Conservation (phyloP, 192 early-diverging fungal species). For the Gryganskiella cystojenkinii region DNA sequence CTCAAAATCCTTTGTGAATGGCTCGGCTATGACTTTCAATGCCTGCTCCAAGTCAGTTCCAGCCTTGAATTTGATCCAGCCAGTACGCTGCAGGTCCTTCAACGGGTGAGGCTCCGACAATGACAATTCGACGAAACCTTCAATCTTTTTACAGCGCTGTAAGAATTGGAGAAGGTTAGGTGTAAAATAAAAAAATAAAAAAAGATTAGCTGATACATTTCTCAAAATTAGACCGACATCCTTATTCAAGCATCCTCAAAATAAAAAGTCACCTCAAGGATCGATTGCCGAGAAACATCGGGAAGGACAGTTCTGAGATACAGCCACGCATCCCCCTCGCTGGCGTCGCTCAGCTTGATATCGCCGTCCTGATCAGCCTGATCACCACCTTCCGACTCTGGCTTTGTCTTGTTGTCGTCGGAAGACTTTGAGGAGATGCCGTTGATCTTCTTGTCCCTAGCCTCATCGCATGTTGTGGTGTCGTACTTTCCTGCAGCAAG, state of each 20-base stretch:
- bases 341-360: slow-evolving; percentile 2
- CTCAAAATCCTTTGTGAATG: slow-evolving; percentile 42
- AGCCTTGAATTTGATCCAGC: slow-evolving; percentile 91
- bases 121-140: slow-evolving; percentile 86
- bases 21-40: slow-evolving; percentile 54
- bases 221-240: neutral
- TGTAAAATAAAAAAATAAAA: neutral
- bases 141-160: slow-evolving; percentile 72
- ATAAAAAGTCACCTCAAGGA: slow-evolving; percentile 34
- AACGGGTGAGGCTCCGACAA: slow-evolving; percentile 87
- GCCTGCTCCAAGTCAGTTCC: slow-evolving; percentile 86
- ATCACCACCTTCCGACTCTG: slow-evolving; percentile 19
- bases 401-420: slow-evolving; percentile 13
- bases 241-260: too few species aligned
- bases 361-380: slow-evolving; percentile 29
- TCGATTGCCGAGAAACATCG: slow-evolving; percentile 27
- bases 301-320: slow-evolving; percentile 40
- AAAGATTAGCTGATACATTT: neutral
- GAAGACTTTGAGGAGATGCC: too few species aligned
- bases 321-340: slow-evolving; percentile 14
- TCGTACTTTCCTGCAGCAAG: slow-evolving; percentile 81
- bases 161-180: too few species aligned
- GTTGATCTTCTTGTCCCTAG: slow-evolving; percentile 28
- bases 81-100: slow-evolving; percentile 89
- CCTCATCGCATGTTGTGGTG: slow-evolving; percentile 53